Evolutionary conservation across 305 asterid species (phyloP).

Genomic region (Stenogyne calaminthoides): DNA sequence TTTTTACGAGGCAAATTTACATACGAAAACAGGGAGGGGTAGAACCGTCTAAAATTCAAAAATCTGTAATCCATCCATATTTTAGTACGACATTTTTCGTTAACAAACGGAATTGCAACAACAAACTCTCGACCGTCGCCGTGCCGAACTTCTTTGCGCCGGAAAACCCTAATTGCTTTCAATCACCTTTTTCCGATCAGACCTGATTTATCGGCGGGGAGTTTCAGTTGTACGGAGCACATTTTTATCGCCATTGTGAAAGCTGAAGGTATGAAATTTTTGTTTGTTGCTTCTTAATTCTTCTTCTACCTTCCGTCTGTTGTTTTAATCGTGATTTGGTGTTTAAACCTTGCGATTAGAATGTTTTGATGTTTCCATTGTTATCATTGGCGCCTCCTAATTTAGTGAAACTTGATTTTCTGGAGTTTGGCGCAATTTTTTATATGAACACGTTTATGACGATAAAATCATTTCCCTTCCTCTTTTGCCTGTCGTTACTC

Average conservation of each 20-base stretch:
- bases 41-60: neutral
- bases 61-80: conserved; percentile 19
- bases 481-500: neutral
- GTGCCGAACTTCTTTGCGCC: conserved; percentile 19
- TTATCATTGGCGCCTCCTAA: neutral
- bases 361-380: neutral
- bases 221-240: conserved; percentile 9
- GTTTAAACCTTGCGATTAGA: neutral
- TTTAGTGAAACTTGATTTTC: neutral
- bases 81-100: conserved; percentile 3
- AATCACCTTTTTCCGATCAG: neutral
- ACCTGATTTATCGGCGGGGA: conserved; percentile 18
- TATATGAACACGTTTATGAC: too few species aligned
- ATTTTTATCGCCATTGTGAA: conserved; percentile 1
- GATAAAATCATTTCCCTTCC: too few species aligned
- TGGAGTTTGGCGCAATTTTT: neutral
- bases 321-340: neutral
- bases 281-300: neutral
- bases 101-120: neutral
- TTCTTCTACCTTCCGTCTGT: neutral
- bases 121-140: conserved; percentile 26
- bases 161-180: conserved; percentile 8
- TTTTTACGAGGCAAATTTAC: neutral
- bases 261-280: conserved; percentile 13
- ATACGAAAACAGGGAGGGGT: neutral